Conservation (phyloP, 495 filamentous ascomycete species). For the Staphylotrichum longicolle region DNA sequence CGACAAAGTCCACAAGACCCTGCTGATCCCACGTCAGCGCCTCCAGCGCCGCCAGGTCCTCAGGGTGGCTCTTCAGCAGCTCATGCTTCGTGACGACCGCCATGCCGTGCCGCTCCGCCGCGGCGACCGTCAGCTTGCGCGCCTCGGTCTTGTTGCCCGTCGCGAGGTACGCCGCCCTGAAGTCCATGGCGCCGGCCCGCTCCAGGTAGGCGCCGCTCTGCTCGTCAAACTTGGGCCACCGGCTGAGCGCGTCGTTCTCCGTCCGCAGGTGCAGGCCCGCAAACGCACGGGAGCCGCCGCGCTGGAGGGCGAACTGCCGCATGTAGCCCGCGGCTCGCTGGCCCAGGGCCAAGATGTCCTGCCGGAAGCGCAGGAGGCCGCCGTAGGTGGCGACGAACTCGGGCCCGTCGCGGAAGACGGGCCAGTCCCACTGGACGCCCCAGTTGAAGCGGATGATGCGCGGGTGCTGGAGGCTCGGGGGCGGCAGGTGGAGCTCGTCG, state of each 20-base stretch:
- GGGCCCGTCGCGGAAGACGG: slow-evolving; percentile 42
- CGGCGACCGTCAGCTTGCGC: slow-evolving; percentile 26
- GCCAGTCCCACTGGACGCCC: slow-evolving; percentile 49
- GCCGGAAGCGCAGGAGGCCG: slow-evolving; percentile 40
- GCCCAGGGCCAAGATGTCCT: slow-evolving; percentile 40
- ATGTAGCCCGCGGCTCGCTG: slow-evolving; percentile 31
- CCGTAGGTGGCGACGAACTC: slow-evolving; percentile 44
- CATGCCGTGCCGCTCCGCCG: slow-evolving; percentile 17
- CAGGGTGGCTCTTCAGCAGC: slow-evolving; percentile 27
- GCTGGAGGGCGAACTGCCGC: slow-evolving; percentile 27
- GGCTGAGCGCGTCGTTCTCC: slow-evolving; percentile 41
- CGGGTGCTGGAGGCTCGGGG: slow-evolving; percentile 33
- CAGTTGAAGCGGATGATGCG: slow-evolving; percentile 42
- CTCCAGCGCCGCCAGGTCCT: slow-evolving; percentile 33
- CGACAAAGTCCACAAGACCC: slow-evolving; percentile 43
- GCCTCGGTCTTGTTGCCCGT: slow-evolving; percentile 43
- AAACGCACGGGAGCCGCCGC: slow-evolving; percentile 22
- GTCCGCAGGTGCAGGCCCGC: slow-evolving; percentile 43
- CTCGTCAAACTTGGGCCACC: slow-evolving; percentile 44
- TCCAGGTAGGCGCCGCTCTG: slow-evolving; percentile 40
- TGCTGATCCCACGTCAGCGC: slow-evolving; percentile 48
- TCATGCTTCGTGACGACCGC: slow-evolving; percentile 39
- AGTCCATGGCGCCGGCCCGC: slow-evolving; percentile 27
- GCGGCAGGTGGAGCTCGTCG: slow-evolving; percentile 27
- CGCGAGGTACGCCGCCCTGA: slow-evolving; percentile 41